Evolutionary conservation across 495 filamentous ascomycete species (phyloP), one percentile per base, ranked within the genome.

Genomic region (Penicillium coffeae): DNA sequence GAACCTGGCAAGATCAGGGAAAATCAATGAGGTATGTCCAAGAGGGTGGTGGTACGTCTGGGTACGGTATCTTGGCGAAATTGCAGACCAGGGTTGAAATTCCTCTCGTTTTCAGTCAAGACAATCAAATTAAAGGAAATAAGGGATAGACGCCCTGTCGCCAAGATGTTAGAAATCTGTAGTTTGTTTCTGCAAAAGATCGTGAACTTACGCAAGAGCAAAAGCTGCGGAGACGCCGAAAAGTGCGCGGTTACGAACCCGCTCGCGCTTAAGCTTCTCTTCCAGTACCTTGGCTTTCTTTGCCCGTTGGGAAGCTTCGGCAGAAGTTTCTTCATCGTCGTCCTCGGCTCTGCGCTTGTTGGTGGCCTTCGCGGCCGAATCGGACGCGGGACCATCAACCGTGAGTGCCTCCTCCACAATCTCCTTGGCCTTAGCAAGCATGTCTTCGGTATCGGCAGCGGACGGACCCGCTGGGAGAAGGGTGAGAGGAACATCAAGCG

Each of bases 341-440:
- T 94, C 90, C 9, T 86, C 86, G 1, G 80, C 81, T 72, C 95
- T 96, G 55, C 93, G 82, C 78, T 97, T 97, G 61, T 64, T 68
- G 16, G 66, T 61, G 42, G 68, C 63, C 61, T 77, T 83, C 32
- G 66, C 74, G 32, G 72, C 58, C 21, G 68, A 62, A n/a, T 70
- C 59, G 5, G 60, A 60, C 16, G 60, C 49, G n/a, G 65, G 48
- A 20, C 52, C 58, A 8, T 71, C 71, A 14, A 42, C 36, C 1
- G 66, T 81, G 38, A 75, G 76, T 35, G 88, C 90, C 45, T 87
- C 87, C 42, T 86, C 80, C 5, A 97, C 93, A 89, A 96, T 95
- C 54, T 83, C 82, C 64, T 86, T 89, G 6, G 93, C 93, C 64
- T 87, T 79, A 38, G 81, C 84, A 38, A 97, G 83, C 85, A 96